These are phyloP conservation scores for Dactylella cylindrospora DNA, from an alignment of 2,329 filamentous ascomycete species.

Conservation along the genomic window DNA sequence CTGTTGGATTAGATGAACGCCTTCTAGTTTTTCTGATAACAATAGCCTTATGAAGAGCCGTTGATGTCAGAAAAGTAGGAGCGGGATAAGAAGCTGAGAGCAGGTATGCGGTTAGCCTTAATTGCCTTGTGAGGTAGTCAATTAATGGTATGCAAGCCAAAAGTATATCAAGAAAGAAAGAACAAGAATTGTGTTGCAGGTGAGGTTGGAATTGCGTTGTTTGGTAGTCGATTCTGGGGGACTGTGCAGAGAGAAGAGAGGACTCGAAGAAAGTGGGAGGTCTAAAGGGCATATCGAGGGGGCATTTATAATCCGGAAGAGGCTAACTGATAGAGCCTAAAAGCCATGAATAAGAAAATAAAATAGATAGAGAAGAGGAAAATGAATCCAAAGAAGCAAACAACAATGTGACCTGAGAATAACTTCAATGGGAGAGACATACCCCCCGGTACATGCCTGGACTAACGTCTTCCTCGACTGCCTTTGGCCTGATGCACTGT, in stretches of 20 bases:
- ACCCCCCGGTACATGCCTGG: no score
- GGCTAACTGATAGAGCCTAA: conserved; percentile 1
- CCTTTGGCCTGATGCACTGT: conserved; percentile 19
- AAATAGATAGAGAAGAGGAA: background rate
- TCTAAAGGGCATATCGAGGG: conserved; percentile 29
- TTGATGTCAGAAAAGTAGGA: conserved; percentile 11
- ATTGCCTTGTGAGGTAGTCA: conserved; percentile 12
- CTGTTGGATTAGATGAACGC: no score
- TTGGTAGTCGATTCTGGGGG: conserved; percentile 44
- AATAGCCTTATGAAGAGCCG: conserved; percentile 1
- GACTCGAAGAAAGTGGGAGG: conserved; percentile 10
- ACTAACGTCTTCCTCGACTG: conserved; percentile 6
- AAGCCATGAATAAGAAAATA: no score
- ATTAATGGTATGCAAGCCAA: conserved; percentile 20
- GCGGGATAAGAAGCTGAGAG: conserved; percentile 5
- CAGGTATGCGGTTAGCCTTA: conserved; percentile 10
- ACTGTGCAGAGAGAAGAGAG: conserved; percentile 2
- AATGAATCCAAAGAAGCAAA: conserved; percentile 16
- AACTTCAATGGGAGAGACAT: no score
- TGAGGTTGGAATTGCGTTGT: conserved; percentile 44
- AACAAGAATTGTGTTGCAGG: conserved; percentile 45
- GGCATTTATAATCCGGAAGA: conserved; percentile 34
- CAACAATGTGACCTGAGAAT: no score
- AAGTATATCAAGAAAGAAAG: conserved; percentile 44
- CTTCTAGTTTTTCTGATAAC: no score